Conservation (phyloP, 2,329 filamentous ascomycete genomes). For the Monilinia laxa region DNA sequence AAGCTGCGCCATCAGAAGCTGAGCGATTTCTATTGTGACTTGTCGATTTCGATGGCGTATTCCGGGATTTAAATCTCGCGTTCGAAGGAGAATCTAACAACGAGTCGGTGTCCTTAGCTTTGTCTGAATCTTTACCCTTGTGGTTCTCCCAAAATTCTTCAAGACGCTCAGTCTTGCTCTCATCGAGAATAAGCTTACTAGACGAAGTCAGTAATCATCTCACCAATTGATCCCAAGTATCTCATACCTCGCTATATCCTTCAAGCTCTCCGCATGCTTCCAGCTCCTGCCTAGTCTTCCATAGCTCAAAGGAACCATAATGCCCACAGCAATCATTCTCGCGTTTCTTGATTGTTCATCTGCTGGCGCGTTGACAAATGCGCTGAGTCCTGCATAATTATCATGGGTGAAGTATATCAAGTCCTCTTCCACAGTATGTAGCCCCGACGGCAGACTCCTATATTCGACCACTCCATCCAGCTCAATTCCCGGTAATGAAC, state of each 20-base stretch:
- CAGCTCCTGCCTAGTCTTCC: slow-evolving; percentile 85
- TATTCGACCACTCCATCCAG: slow-evolving; percentile 91
- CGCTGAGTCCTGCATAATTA: slow-evolving; percentile 81
- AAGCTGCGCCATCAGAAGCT: slow-evolving; percentile 59
- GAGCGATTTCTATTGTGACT: slow-evolving; percentile 58
- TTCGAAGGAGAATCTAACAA: slow-evolving; percentile 42
- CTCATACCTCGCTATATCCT: slow-evolving; percentile 67
- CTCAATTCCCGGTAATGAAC: slow-evolving; percentile 64
- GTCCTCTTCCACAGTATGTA: slow-evolving; percentile 86
- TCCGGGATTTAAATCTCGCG: slow-evolving; percentile 47
- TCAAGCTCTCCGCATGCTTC: slow-evolving; percentile 77
- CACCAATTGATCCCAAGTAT: slow-evolving; percentile 20
- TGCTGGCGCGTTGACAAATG: slow-evolving; percentile 82
- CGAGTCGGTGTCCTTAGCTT: slow-evolving; percentile 34
- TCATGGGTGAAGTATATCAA: slow-evolving; percentile 92
- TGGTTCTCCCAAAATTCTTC: slow-evolving; percentile 78
- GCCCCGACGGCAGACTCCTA: slow-evolving; percentile 89
- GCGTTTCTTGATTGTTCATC: slow-evolving; percentile 80
- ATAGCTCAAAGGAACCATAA: slow-evolving; percentile 81
- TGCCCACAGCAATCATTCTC: slow-evolving; percentile 87
- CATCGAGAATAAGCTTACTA: slow-evolving; percentile 63
- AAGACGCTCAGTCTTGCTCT: slow-evolving; percentile 61
- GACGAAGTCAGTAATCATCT: slow-evolving; percentile 31
- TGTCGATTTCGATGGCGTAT: slow-evolving; percentile 39
- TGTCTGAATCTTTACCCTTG: slow-evolving; percentile 41